These are phyloP conservation scores for Pogostemon cablin DNA, from an alignment of 257 asterid genomes.

Conservation along the genomic window DNA sequence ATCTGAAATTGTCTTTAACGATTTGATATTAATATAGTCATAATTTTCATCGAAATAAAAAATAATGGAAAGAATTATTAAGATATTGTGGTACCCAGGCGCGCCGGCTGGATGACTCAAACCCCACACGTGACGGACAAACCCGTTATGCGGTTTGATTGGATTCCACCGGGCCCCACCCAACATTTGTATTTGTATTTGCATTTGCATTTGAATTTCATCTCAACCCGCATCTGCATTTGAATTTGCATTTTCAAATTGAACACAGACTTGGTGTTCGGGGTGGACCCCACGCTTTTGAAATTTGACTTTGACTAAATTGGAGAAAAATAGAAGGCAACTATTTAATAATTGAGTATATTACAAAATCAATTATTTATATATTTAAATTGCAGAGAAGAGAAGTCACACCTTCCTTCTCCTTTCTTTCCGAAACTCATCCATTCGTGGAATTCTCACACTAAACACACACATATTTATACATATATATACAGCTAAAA, in stretches of 20 bases:
- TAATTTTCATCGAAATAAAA: too few relatives aligned
- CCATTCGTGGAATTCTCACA: background rate
- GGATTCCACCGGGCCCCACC: slow-evolving; percentile 40
- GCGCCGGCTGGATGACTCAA: slow-evolving; percentile 39
- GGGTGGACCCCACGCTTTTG: slow-evolving; percentile 49
- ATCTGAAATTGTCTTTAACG: too few relatives aligned
- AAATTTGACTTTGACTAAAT: slow-evolving; percentile 68
- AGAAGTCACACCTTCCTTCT: slow-evolving; percentile 81
- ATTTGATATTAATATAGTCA: too few relatives aligned
- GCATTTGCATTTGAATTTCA: background rate
- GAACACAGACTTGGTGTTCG: slow-evolving; percentile 55
- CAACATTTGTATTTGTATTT: slow-evolving; percentile 20
- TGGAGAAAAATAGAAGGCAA: slow-evolving; percentile 12
- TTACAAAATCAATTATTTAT: background rate
- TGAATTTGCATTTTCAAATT: slow-evolving; percentile 32
- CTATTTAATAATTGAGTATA: background rate
- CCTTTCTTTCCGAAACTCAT: slow-evolving; percentile 40
- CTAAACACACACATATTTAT: slow-evolving; percentile 25
- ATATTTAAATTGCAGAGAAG: slow-evolving; percentile 42
- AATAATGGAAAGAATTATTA: too few relatives aligned
- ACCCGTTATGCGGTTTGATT: slow-evolving; percentile 39
- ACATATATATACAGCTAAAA: slow-evolving; percentile 34
- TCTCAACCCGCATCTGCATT: background rate
- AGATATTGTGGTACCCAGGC: background rate
- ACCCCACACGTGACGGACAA: slow-evolving; percentile 49